Conservation (phyloP, 768 basidiomycete genomes). For the Russula griseocarnosa region DNA sequence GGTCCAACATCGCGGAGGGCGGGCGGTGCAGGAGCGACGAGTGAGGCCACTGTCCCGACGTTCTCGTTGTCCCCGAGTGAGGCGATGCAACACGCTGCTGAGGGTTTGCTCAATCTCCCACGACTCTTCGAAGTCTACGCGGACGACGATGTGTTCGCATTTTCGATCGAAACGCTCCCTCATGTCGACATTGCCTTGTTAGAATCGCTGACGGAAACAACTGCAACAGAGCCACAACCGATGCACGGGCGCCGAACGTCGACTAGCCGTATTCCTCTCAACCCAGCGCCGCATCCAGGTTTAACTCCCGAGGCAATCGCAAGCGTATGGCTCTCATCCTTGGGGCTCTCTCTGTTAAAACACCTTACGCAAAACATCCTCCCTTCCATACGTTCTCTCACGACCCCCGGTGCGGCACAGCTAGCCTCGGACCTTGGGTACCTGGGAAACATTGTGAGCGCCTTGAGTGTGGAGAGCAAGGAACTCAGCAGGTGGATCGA, state of each 20-base stretch:
- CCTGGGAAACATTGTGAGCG: conserved; percentile 83
- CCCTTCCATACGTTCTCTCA: conserved; percentile 64
- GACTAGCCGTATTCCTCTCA: conserved; percentile 15
- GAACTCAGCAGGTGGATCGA: conserved; percentile 79
- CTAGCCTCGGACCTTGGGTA: conserved; percentile 85
- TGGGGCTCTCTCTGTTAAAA: conserved; percentile 75
- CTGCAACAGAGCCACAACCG: conserved; percentile 26
- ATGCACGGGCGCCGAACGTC: conserved; percentile 38
- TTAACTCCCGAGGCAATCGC: conserved; percentile 77
- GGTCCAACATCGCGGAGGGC: conserved; percentile 47
- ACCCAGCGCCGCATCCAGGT: conserved; percentile 14
- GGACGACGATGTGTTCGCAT: conserved; percentile 84
- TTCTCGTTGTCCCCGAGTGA: conserved; percentile 93
- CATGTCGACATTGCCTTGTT: conserved; percentile 56
- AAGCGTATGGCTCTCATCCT: conserved; percentile 86
- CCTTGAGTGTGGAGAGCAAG: conserved; percentile 82
- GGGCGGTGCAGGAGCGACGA: conserved; percentile 37
- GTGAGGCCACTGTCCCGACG: conserved; percentile 71
- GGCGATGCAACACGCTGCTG: conserved; percentile 81
- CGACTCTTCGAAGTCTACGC: conserved; percentile 92
- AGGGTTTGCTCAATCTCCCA: conserved; percentile 91
- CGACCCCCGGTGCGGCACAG: conserved; percentile 70
- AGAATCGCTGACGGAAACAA: conserved; percentile 44
- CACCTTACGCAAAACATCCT: conserved; percentile 69
- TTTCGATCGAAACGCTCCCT: conserved; percentile 80